Evolutionary conservation across 139 green algal species (phyloP).

Genomic region (Chlorella sorokiniana): DNA sequence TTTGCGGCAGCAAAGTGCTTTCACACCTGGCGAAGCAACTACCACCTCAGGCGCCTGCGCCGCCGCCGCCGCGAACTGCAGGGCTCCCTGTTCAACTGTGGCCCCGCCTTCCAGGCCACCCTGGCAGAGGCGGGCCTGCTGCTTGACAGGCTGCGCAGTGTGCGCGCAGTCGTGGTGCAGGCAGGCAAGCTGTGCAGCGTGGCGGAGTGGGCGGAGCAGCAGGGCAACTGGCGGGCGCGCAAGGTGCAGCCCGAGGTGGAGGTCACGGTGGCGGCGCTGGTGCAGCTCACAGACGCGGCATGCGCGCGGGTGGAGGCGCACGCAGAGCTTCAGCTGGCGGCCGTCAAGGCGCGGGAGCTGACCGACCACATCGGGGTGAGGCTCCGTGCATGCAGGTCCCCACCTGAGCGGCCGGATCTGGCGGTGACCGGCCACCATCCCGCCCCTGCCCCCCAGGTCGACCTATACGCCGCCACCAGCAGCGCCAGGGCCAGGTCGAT

Average conservation of each 20-base stretch:
- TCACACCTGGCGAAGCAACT: not conserved
- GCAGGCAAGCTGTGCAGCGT: not conserved
- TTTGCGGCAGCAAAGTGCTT: constrained; percentile 14
- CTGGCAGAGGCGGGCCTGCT: not conserved
- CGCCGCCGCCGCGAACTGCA: not conserved
- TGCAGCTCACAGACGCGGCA: too few relatives aligned
- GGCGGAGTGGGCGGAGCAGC: constrained; percentile 17
- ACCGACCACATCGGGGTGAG: constrained; percentile 16
- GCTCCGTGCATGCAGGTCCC: not conserved
- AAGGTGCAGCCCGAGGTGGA: constrained; percentile 9
- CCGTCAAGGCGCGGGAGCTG: not conserved
- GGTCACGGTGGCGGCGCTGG: not conserved
- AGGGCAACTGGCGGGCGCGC: not conserved
- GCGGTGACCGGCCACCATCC: not conserved
- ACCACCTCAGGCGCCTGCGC: not conserved
- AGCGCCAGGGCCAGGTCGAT: constrained; percentile 8
- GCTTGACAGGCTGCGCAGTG: not conserved
- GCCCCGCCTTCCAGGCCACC: not conserved
- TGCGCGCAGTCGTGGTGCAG: not conserved
- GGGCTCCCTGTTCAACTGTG: not conserved
- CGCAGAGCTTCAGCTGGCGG: constrained; percentile 5
- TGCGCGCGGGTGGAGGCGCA: not conserved
- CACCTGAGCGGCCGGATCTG: not conserved
- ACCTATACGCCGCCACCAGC: constrained; percentile 24
- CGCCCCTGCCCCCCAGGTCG: not conserved